phyloP scores from a whole-genome alignment of 2,329 filamentous ascomycete genomes.

The Neofusicoccum laricinum region DNA sequence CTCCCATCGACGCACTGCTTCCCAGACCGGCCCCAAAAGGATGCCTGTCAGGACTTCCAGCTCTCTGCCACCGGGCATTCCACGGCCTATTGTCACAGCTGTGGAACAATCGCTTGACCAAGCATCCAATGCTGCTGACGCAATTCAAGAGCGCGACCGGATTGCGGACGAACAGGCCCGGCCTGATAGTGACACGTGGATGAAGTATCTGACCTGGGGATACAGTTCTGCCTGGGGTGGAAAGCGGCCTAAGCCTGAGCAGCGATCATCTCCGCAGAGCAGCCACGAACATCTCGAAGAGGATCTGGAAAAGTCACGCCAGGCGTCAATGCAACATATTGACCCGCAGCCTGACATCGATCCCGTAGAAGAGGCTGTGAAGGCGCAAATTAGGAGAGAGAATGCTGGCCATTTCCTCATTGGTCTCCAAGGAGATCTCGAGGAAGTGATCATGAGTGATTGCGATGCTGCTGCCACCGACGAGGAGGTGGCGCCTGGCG shows the following conservation, averaged over 20 bases:
- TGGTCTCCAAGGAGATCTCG: constrained; percentile 64
- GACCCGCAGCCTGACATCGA: constrained; percentile 41
- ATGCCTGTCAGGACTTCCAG: background rate
- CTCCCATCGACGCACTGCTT: background rate
- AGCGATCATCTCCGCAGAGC: background rate
- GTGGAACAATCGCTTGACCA: constrained; percentile 44
- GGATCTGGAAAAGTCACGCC: constrained; percentile 20
- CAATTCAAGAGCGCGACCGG: background rate
- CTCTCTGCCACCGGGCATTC: constrained; percentile 37
- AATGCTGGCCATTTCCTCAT: constrained; percentile 62
- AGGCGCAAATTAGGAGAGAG: constrained; percentile 44
- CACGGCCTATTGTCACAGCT: constrained; percentile 46
- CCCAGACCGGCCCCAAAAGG: background rate
- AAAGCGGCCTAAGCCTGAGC: background rate
- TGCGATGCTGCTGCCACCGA: constrained; percentile 24
- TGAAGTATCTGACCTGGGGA: constrained; percentile 51
- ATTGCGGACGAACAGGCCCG: constrained; percentile 20
- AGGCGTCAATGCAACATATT: constrained; percentile 31
- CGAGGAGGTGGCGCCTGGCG: constrained; percentile 20
- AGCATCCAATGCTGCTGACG: constrained; percentile 38
- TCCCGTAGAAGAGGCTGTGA: constrained; percentile 60
- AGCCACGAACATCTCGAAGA: background rate
- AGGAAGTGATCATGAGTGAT: constrained; percentile 46
- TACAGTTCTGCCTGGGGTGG: constrained; percentile 40
- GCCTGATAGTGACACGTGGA: constrained; percentile 45